These are phyloP conservation scores for Aspergillus intermedius DNA, from an alignment of 2,329 filamentous ascomycete species.

Conservation along the genomic window DNA sequence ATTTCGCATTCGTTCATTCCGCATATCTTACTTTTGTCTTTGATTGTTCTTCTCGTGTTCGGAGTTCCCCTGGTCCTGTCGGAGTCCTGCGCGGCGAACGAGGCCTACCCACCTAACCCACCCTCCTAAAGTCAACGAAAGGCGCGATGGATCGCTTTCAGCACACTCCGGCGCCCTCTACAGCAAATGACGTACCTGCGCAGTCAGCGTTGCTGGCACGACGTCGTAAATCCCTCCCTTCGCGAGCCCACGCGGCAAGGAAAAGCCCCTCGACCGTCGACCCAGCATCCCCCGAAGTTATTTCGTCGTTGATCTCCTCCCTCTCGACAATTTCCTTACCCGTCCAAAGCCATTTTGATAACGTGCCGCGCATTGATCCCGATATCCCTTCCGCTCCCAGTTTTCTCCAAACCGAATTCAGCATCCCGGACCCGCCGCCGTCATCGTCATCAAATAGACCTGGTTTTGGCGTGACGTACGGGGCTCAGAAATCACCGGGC, in stretches of 20 bases:
- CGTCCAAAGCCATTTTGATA: conserved; percentile 64
- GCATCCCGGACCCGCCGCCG: conserved; percentile 19
- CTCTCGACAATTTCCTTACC: conserved; percentile 57
- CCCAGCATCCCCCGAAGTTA: conserved; percentile 43
- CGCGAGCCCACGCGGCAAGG: conserved; percentile 22
- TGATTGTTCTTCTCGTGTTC: conserved; percentile 17
- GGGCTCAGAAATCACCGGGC: conserved; percentile 53
- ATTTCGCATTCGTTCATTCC: neutral
- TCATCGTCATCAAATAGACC: conserved; percentile 16
- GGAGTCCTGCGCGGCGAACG: conserved; percentile 12
- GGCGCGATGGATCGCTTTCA: conserved; percentile 26
- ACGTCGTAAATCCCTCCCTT: conserved; percentile 41
- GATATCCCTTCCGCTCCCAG: conserved; percentile 31
- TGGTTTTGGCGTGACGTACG: conserved; percentile 67
- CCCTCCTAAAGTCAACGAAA: conserved; percentile 2
- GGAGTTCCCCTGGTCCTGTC: conserved; percentile 19
- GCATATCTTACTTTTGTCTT: neutral
- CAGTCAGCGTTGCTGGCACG: conserved; percentile 29
- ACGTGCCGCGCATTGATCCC: conserved; percentile 39
- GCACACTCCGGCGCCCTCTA: conserved; percentile 12
- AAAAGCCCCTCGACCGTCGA: conserved; percentile 26
- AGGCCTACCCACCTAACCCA: neutral
- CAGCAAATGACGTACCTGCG: conserved; percentile 21
- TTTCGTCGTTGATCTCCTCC: conserved; percentile 57
- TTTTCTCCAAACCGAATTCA: conserved; percentile 19